These are phyloP conservation scores for Lichtheimia corymbifera DNA, from an alignment of 371 early-diverging fungal species.

Conservation along the genomic window DNA sequence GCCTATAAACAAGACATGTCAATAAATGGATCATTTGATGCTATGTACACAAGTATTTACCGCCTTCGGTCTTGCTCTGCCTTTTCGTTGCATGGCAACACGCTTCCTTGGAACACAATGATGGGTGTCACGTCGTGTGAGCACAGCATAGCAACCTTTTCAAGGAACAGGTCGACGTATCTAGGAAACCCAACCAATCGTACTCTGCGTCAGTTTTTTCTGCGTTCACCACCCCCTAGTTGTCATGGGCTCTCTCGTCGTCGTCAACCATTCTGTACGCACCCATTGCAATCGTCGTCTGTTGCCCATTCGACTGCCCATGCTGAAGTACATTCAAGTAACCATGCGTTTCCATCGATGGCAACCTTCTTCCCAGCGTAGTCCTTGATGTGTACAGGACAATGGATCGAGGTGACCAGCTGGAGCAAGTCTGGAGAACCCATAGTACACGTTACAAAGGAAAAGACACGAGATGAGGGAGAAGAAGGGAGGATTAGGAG, in stretches of 20 bases:
- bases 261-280: not conserved
- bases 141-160: slow-evolving; percentile 67
- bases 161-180: slow-evolving; percentile 76
- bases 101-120: slow-evolving; percentile 97
- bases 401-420: slow-evolving; percentile 69
- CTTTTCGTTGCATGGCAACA: slow-evolving; percentile 78
- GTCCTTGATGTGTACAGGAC: slow-evolving; percentile 62
- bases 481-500: not conserved
- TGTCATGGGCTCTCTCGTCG: no score
- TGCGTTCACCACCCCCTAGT: not conserved
- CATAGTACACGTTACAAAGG: slow-evolving; percentile 53
- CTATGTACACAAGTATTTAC: slow-evolving; percentile 23
- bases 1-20: not conserved
- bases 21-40: no score
- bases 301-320: slow-evolving; percentile 77
- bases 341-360: slow-evolving; percentile 93
- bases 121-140: slow-evolving; percentile 76
- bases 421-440: slow-evolving; percentile 89
- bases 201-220: not conserved
- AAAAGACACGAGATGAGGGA: slow-evolving; percentile 1
- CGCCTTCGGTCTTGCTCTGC: slow-evolving; percentile 72
- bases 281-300: slow-evolving; percentile 23
- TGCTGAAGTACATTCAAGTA: slow-evolving; percentile 39
- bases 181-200: slow-evolving; percentile 36
- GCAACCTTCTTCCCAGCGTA: slow-evolving; percentile 78